Base-by-base conservation (phyloP, 2,329 filamentous ascomycete species). In the Scedosporium boydii region DNA sequence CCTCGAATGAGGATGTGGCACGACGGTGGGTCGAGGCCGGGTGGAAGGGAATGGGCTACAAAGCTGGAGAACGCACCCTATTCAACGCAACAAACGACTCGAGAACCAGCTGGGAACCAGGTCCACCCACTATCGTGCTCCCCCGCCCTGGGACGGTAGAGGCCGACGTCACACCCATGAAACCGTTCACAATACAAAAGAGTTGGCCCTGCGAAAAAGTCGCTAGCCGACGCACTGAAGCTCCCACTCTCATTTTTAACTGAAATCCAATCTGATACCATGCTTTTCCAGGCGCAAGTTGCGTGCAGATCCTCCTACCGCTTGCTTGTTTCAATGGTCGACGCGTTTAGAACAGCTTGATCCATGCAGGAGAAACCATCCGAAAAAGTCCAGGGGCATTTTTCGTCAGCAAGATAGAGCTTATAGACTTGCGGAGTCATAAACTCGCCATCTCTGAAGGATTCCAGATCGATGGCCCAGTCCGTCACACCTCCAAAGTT, bases 401-500 rank as follows among this genome's bases (percentile, higher is more conserved):
- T 48, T 48, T 48, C 18, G 44, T 48, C 44, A 21, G 5, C 18
- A 10, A 21, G 16, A 5, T n/a, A n/a, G 44, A 48, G 18, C 44
- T 48, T 48, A 48, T 48, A 48, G 16, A 48, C 44, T 48, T 48
- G 16, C 44, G 44, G 44, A 48, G 16, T 48, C 44, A 48, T 48
- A 21, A 48, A n/a, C 18, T 48, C 44, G 16, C 44, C 44, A 48
- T 48, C 44, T n/a, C 44, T 48, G 18, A n/a, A 48, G 16, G 44
- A 48, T 21, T 48, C 23, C 26, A 69, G 59, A 41, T 70, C 69
- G 18, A 69, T 62, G 4, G 67, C 69, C 69, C 68, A 71, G 57
- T 71, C 69, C 0, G 61, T 62, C 5, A 64, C 66, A 1, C 70
- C 69, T 1, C 61, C 68, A 48, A 71, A 68, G 59, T 68, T 68